Evolutionary conservation across 2,329 filamentous ascomycete species (phyloP).

Genomic region (Alternaria triticimaculans): DNA sequence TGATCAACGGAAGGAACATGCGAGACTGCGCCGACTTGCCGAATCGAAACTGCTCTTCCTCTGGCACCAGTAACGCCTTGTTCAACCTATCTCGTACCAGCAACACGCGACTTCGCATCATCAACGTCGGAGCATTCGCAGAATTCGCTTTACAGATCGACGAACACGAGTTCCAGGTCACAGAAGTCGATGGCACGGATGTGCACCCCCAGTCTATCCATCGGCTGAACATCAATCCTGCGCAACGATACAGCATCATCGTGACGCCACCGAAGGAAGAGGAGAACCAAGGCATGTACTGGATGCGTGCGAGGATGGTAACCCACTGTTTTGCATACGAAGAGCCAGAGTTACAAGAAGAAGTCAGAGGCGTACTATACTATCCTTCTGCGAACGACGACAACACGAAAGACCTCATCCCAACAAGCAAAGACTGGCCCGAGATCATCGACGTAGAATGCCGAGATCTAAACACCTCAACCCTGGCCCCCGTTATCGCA

Average conservation of each 20-base stretch:
- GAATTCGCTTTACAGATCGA: constrained; percentile 55
- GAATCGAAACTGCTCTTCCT: constrained; percentile 46
- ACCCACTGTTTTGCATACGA: constrained; percentile 65
- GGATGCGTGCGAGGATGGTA: constrained; percentile 65
- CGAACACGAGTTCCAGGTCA: constrained; percentile 49
- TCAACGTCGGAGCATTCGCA: constrained; percentile 60
- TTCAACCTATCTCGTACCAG: constrained; percentile 52
- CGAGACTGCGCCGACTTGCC: constrained; percentile 49
- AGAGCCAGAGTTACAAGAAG: constrained; percentile 54
- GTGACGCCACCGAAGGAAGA: constrained; percentile 58
- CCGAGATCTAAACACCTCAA: constrained; percentile 58
- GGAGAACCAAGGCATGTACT: constrained; percentile 41
- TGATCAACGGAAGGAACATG: constrained; percentile 52
- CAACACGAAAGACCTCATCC: constrained; percentile 12
- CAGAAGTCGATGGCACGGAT: constrained; percentile 49
- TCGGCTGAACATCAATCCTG: constrained; percentile 67
- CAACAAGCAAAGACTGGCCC: constrained; percentile 58
- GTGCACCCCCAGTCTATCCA: constrained; percentile 59
- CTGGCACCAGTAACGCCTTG: constrained; percentile 30
- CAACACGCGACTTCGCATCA: constrained; percentile 73
- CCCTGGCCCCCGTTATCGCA: constrained; percentile 55
- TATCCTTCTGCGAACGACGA: constrained; percentile 44
- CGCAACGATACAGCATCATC: constrained; percentile 73
- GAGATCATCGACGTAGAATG: constrained; percentile 59
- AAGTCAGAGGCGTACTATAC: constrained; percentile 58